These are phyloP conservation scores for Thraustochytrium sp. DNA, from an alignment of 352 stramenopile genomes.

Conservation along the genomic window DNA sequence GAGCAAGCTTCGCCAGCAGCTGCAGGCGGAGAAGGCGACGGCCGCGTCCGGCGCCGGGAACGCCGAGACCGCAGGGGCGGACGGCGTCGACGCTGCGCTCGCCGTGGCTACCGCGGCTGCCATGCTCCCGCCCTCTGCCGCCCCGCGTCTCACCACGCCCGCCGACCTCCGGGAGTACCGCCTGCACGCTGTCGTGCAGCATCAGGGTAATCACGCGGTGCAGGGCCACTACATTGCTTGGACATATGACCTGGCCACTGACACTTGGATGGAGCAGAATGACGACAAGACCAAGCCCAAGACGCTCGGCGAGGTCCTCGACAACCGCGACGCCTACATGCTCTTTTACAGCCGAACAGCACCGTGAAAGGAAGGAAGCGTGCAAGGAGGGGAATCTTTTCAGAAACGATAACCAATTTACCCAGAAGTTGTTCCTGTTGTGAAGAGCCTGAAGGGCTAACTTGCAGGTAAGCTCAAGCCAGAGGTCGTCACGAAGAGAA, in stretches of 20 bases:
- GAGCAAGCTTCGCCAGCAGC: neutral
- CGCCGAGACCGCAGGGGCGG: neutral
- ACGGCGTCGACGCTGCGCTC: neutral
- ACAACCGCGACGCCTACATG: conserved; percentile 18
- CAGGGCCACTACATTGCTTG: conserved; percentile 13
- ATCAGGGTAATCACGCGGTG: neutral
- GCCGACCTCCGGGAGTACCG: conserved; percentile 18
- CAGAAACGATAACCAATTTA: no score
- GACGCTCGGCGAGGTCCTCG: neutral
- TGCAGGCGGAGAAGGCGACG: neutral
- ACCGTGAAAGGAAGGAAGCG: neutral
- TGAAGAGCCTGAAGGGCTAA: no score
- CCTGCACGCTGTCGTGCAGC: neutral
- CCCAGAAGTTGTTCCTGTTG: no score
- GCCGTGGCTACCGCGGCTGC: neutral
- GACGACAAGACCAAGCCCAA: neutral
- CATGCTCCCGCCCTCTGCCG: neutral
- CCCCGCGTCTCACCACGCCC: neutral
- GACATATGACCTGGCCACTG: neutral
- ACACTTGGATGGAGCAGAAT: neutral
- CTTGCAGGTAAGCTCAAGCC: no score
- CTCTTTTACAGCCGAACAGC: conserved; percentile 1
- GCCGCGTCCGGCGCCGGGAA: neutral
- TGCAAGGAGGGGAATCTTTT: no score
- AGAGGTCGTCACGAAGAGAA: no score